Percentiles rank a stretch among this genome's conserved stretches.
Conservation (phyloP, 2,329 filamentous ascomycete genomes). For the Colletotrichum cordylinicola region DNA sequence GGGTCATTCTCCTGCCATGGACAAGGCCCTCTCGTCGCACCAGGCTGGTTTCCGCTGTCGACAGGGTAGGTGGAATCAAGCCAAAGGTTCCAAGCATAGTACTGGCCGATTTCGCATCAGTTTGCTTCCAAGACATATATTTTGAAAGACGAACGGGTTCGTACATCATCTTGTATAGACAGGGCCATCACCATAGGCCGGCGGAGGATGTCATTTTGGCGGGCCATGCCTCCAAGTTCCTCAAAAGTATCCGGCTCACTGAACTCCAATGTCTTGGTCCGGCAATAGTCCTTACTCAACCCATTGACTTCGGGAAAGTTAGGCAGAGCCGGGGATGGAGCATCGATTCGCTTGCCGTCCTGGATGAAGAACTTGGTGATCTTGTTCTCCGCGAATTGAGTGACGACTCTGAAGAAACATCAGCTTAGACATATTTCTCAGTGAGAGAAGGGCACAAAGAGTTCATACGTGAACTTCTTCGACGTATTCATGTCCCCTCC, state of each 20-base stretch:
- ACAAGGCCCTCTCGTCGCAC: not conserved
- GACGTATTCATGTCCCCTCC: conserved; percentile 62
- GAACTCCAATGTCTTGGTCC: not conserved
- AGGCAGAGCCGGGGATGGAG: conserved; percentile 30
- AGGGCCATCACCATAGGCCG: conserved; percentile 9
- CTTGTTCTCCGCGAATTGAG: conserved; percentile 57
- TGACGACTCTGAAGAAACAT: conserved; percentile 53
- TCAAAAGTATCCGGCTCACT: not conserved
- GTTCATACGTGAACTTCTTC: conserved; percentile 51
- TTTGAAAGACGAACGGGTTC: not conserved
- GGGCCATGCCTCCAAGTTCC: not conserved
- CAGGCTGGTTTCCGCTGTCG: not conserved
- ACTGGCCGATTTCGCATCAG: not conserved
- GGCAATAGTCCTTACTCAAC: not conserved
- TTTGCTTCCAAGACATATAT: accelerated
- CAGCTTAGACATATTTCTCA: not conserved
- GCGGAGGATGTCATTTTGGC: not conserved
- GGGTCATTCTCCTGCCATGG: not conserved
- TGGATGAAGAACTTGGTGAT: conserved; percentile 69
- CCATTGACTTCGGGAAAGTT: not conserved
- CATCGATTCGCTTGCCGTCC: conserved; percentile 58
- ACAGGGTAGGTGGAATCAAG: conserved; percentile 8
- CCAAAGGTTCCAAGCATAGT: conserved; percentile 9
- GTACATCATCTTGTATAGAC: conserved; percentile 16
- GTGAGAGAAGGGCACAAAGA: accelerated